phyloP scores from a whole-genome alignment of 2,329 filamentous ascomycete genomes.

The Thelonectria blattea region DNA sequence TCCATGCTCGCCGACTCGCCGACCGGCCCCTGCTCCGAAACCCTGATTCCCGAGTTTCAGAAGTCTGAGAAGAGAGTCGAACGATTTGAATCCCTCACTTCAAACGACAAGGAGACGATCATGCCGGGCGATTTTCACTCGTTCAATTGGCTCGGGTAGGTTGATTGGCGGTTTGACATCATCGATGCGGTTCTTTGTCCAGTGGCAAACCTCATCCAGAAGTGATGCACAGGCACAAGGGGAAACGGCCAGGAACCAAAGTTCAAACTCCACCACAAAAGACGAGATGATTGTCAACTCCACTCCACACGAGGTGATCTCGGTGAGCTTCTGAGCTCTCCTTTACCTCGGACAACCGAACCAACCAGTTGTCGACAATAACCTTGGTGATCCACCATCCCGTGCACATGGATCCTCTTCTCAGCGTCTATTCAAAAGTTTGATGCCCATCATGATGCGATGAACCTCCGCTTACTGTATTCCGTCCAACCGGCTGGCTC shows the following conservation, averaged over 20 bases:
- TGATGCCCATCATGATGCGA: constrained; percentile 1
- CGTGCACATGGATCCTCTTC: constrained; percentile 1
- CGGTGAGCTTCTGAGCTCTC: background rate
- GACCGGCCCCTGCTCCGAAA: constrained; percentile 27
- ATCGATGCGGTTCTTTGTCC: background rate
- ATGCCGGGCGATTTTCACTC: constrained; percentile 10
- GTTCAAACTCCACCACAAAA: constrained; percentile 17
- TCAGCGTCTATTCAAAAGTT: background rate
- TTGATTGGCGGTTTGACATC: constrained; percentile 11
- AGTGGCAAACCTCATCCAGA: background rate
- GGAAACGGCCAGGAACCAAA: background rate
- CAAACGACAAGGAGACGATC: constrained; percentile 17
- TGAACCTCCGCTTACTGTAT: background rate
- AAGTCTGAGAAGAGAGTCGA: constrained; percentile 24
- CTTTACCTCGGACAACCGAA: background rate
- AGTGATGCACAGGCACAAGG: background rate
- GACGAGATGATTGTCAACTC: constrained; percentile 22
- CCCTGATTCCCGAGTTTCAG: constrained; percentile 33
- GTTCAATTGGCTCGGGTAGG: constrained; percentile 12
- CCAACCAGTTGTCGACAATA: background rate
- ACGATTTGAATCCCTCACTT: constrained; percentile 10
- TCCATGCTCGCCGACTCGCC: constrained; percentile 12
- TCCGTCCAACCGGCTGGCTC: background rate
- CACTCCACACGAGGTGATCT: constrained; percentile 12
- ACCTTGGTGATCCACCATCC: background rate